These are phyloP conservation scores for Arthrobotrys megalospora DNA, from an alignment of 2,329 filamentous ascomycete species.

Conservation along the genomic window DNA sequence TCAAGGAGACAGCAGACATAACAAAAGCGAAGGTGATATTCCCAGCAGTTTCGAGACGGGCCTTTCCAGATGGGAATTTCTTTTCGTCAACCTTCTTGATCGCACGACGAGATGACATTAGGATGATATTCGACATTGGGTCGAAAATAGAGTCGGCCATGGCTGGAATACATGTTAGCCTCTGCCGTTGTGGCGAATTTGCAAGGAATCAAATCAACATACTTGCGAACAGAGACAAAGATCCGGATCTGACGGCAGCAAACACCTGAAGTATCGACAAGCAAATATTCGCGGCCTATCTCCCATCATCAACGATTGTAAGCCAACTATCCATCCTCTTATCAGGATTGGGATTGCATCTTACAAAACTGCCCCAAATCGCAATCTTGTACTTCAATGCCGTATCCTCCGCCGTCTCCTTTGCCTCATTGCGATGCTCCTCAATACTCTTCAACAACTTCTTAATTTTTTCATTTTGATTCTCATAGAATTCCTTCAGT, in stretches of 20 bases:
- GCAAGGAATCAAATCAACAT: constrained; percentile 71
- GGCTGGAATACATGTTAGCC: constrained; percentile 52
- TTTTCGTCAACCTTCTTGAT: constrained; percentile 87
- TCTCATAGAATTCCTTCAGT: constrained; percentile 86
- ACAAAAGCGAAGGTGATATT: constrained; percentile 97
- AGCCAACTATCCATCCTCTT: neutral
- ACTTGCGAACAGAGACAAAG: constrained; percentile 96
- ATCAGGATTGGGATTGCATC: neutral
- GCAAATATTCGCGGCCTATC: constrained; percentile 79
- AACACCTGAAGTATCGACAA: constrained; percentile 88
- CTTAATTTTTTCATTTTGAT: constrained; percentile 94
- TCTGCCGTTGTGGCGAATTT: neutral
- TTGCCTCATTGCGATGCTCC: constrained; percentile 86
- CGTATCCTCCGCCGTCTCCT: constrained; percentile 84
- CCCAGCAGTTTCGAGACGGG: constrained; percentile 92
- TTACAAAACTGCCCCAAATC: constrained; percentile 72
- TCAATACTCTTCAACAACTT: constrained; percentile 92
- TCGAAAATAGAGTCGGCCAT: constrained; percentile 91
- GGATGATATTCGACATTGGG: constrained; percentile 86
- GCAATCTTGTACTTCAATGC: constrained; percentile 77
- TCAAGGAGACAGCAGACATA: constrained; percentile 91
- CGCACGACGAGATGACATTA: constrained; percentile 89
- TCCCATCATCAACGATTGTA: constrained; percentile 11
- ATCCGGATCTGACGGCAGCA: constrained; percentile 86
- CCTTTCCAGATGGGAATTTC: constrained; percentile 91